A percentile compares a stretch with the other conserved stretches of the same genome.
These are phyloP conservation scores for Canavalia gladiata DNA, from an alignment of 306 rosid genomes.

Conservation along the genomic window DNA sequence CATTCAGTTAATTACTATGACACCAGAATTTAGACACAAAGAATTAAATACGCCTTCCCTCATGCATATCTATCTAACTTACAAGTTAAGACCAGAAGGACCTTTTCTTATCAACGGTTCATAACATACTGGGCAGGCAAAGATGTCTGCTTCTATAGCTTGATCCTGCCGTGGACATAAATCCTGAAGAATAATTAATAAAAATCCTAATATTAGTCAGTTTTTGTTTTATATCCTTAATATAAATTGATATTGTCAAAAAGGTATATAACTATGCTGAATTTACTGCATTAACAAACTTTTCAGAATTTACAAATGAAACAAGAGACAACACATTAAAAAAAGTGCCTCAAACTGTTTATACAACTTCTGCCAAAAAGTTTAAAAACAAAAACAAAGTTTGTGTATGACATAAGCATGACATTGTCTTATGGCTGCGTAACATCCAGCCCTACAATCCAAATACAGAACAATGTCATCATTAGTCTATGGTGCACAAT, in stretches of 20 bases:
- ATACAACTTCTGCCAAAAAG: neutral
- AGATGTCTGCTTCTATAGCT: constrained; percentile 57
- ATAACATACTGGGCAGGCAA: constrained; percentile 90
- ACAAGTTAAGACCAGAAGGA: constrained; percentile 86
- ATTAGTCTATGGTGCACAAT: too few species aligned
- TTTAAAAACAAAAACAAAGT: neutral
- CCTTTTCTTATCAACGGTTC: constrained; percentile 91
- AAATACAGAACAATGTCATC: too few species aligned
- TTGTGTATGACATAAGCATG: neutral
- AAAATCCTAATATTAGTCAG: constrained; percentile 15
- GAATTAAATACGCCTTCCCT: constrained; percentile 29
- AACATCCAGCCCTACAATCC: too few species aligned
- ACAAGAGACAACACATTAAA: neutral
- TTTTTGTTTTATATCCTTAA: neutral
- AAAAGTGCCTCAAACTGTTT: neutral
- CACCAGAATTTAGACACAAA: neutral
- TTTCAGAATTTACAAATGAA: neutral
- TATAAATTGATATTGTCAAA: neutral
- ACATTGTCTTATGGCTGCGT: neutral
- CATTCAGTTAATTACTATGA: constrained; percentile 31
- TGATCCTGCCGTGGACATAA: constrained; percentile 52
- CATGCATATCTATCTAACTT: constrained; percentile 54
- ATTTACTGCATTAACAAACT: neutral
- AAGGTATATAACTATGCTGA: neutral
- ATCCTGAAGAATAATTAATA: constrained; percentile 56